A percentile compares a stretch with the other conserved stretches of the same genome.
Evolutionary conservation across 495 filamentous ascomycete genomes (phyloP).

Genomic region (Daldinia grandis): DNA sequence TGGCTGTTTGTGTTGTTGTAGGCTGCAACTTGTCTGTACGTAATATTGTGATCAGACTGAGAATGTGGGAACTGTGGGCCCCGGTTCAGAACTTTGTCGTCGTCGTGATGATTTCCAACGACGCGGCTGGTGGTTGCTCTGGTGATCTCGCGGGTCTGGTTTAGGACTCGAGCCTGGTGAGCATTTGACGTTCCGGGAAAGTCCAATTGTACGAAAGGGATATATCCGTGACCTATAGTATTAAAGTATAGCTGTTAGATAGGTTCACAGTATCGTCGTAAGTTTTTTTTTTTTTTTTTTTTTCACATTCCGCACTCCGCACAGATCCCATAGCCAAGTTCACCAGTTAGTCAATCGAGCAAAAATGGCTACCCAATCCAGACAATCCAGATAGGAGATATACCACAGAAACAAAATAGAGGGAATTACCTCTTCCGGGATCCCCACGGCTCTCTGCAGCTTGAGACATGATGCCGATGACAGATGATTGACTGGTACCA

Average conservation of each 20-base stretch:
- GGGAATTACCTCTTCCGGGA: neutral
- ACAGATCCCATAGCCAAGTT: neutral
- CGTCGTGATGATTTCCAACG: neutral
- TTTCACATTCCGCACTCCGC: neutral
- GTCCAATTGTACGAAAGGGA: neutral
- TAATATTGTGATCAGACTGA: too few relatives aligned
- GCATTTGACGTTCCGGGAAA: neutral
- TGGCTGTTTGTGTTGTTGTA: neutral
- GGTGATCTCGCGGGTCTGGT: neutral
- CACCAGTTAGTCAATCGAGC: neutral
- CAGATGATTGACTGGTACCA: neutral
- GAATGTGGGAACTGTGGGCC: neutral
- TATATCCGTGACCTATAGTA: neutral
- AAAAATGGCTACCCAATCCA: neutral
- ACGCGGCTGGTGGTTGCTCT: neutral
- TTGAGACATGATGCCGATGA: neutral
- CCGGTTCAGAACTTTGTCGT: neutral
- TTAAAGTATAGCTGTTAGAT: neutral
- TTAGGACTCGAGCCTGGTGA: neutral
- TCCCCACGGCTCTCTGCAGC: neutral
- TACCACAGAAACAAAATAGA: neutral
- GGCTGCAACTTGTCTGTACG: neutral
- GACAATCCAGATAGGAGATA: neutral
- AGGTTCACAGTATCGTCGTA: neutral
- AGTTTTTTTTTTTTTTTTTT: too few relatives aligned